Evolutionary conservation across 106 monocot species (phyloP).

Genomic region (Iris macrosiphon): DNA sequence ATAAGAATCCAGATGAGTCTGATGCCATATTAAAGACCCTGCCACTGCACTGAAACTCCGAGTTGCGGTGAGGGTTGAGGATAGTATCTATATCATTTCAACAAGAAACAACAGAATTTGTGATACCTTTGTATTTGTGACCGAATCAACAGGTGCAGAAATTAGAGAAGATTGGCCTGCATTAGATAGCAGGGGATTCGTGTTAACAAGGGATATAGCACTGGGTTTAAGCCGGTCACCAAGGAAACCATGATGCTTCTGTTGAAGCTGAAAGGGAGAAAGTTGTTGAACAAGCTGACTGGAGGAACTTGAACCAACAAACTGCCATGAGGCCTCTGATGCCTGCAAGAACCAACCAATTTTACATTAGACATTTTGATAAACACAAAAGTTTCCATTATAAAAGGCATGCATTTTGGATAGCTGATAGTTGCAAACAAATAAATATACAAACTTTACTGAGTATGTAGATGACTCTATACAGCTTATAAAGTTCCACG

Average conservation of each 20-base stretch:
- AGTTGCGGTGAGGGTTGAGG: no score
- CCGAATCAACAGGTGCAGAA: constrained; percentile 45
- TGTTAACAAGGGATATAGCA: constrained; percentile 20
- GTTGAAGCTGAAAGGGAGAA: constrained; percentile 46
- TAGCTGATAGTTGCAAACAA: neutral
- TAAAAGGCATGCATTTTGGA: no score
- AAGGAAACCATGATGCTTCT: constrained; percentile 63
- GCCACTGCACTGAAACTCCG: no score
- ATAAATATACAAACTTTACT: neutral
- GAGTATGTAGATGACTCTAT: no score
- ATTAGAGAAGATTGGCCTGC: constrained; percentile 26
- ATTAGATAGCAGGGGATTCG: constrained; percentile 25
- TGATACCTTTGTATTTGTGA: constrained; percentile 51
- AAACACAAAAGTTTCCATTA: neutral
- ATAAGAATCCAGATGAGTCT: no score
- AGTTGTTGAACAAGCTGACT: constrained; percentile 41
- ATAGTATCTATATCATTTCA: no score
- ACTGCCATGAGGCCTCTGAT: constrained; percentile 57
- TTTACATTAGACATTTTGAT: neutral
- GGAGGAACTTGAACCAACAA: constrained; percentile 22
- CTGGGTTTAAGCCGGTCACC: constrained; percentile 51
- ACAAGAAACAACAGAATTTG: no score
- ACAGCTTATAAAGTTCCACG: no score
- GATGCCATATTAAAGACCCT: no score
- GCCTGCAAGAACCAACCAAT: constrained; percentile 19